These are phyloP conservation scores for Leccinum disarticulatum DNA, from an alignment of 768 basidiomycete genomes.

Conservation along the genomic window DNA sequence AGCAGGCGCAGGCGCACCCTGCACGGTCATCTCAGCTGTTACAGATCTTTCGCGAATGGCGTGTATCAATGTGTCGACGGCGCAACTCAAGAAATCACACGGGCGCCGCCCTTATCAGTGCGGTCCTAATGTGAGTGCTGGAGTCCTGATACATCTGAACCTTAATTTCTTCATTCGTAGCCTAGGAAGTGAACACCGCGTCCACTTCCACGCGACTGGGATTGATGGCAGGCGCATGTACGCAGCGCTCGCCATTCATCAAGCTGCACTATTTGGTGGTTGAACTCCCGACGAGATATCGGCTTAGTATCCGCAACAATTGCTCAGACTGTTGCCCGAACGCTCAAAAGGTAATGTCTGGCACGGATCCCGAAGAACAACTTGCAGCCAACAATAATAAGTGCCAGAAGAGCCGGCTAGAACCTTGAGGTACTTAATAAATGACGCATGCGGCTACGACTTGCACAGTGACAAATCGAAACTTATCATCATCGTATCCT, in stretches of 20 bases:
- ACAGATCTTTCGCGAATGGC: neutral
- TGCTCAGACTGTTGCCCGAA: neutral
- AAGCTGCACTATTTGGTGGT: neutral
- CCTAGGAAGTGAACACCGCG: neutral
- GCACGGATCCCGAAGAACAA: neutral
- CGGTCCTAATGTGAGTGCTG: conserved; percentile 5
- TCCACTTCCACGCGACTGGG: neutral
- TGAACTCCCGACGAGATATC: neutral
- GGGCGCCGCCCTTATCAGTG: neutral
- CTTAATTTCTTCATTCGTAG: conserved; percentile 2
- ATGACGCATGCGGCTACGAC: conserved; percentile 9
- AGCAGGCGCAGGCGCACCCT: conserved; percentile 1
- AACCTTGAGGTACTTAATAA: conserved; percentile 11
- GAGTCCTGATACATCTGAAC: neutral
- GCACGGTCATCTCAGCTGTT: neutral
- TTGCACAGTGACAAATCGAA: neutral
- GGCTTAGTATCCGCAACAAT: neutral
- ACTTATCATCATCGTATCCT: neutral
- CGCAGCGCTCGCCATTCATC: neutral
- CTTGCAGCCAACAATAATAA: neutral
- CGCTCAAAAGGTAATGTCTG: neutral
- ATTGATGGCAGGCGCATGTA: neutral
- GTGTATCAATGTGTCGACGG: neutral
- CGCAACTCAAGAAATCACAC: neutral
- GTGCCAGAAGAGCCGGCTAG: conserved; percentile 4